phyloP scores from a whole-genome alignment of 2,329 filamentous ascomycete species.

The Cladosporium austrohemisphaericum region DNA sequence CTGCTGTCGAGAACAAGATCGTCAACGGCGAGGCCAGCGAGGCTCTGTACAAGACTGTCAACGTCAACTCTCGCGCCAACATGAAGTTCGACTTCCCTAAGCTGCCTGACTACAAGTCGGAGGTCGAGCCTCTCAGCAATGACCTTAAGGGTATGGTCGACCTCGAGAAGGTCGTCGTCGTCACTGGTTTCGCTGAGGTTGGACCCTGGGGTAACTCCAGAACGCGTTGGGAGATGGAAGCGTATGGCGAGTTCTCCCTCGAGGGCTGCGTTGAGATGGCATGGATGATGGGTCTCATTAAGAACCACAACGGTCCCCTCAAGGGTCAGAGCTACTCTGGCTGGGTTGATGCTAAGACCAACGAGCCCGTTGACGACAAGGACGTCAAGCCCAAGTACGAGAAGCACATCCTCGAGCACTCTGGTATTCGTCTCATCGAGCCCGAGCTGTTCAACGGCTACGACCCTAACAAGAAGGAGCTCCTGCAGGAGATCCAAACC shows the following conservation, averaged over 20 bases:
- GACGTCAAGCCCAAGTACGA: slow-evolving; percentile 97
- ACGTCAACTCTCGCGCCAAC: slow-evolving; percentile 89
- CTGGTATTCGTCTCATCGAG: slow-evolving; percentile 95
- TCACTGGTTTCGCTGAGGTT: slow-evolving; percentile 93
- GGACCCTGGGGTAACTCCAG: slow-evolving; percentile 98
- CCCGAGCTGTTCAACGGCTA: slow-evolving; percentile 96
- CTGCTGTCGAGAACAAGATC: slow-evolving; percentile 91
- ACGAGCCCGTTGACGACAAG: slow-evolving; percentile 95
- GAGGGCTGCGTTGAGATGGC: slow-evolving; percentile 99
- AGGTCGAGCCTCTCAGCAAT: slow-evolving; percentile 82
- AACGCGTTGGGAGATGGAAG: slow-evolving; percentile 99
- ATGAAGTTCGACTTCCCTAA: slow-evolving; percentile 95
- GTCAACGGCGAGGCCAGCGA: slow-evolving; percentile 93
- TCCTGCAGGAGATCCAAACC: slow-evolving; percentile 95
- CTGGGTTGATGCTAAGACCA: slow-evolving; percentile 92
- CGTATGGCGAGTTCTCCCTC: slow-evolving; percentile 90
- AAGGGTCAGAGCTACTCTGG: slow-evolving; percentile 96
- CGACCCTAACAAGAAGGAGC: slow-evolving; percentile 96
- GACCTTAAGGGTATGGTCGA: slow-evolving; percentile 97
- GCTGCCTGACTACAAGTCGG: slow-evolving; percentile 85
- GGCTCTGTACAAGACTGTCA: slow-evolving; percentile 89
- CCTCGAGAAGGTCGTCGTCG: slow-evolving; percentile 94
- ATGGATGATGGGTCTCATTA: slow-evolving; percentile 99
- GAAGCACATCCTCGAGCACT: slow-evolving; percentile 92
- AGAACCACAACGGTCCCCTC: slow-evolving; percentile 92